Evolutionary conservation across 106 monocot genomes (phyloP).

Genomic region (Dendrobium officinale): DNA sequence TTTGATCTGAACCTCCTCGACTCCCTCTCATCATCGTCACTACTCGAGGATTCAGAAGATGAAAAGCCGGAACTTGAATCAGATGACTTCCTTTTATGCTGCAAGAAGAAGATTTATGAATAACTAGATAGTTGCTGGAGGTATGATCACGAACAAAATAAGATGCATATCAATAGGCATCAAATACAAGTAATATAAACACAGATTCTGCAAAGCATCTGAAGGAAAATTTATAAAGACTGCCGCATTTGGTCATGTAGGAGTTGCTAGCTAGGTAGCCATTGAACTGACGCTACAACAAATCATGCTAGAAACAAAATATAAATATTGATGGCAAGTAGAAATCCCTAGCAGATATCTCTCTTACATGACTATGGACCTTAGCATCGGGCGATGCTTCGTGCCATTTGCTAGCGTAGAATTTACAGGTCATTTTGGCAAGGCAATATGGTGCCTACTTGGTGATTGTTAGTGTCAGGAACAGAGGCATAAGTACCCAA

Average conservation of each 20-base stretch:
- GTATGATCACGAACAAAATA: background rate
- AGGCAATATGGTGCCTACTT: too few relatives aligned
- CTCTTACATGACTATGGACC: too few relatives aligned
- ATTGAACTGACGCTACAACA: background rate
- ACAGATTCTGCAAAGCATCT: background rate
- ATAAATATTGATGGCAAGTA: too few relatives aligned
- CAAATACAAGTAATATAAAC: background rate
- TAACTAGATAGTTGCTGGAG: background rate
- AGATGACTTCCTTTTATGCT: conserved; percentile 52
- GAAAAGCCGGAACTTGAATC: conserved; percentile 55
- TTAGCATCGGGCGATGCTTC: too few relatives aligned
- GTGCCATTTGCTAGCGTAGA: too few relatives aligned
- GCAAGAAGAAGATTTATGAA: conserved; percentile 1
- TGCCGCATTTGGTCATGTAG: background rate
- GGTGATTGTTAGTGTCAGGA: too few relatives aligned
- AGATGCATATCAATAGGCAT: background rate
- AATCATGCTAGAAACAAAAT: background rate
- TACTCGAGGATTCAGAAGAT: conserved; percentile 53
- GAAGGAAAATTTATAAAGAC: background rate
- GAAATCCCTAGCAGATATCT: too few relatives aligned
- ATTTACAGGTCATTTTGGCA: too few relatives aligned
- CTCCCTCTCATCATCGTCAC: conserved; percentile 44
- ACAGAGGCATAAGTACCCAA: too few relatives aligned
- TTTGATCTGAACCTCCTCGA: conserved; percentile 42
- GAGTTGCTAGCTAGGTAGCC: background rate